Conservation (phyloP, 129 eudicot genomes). For the Deinandra increscens region DNA sequence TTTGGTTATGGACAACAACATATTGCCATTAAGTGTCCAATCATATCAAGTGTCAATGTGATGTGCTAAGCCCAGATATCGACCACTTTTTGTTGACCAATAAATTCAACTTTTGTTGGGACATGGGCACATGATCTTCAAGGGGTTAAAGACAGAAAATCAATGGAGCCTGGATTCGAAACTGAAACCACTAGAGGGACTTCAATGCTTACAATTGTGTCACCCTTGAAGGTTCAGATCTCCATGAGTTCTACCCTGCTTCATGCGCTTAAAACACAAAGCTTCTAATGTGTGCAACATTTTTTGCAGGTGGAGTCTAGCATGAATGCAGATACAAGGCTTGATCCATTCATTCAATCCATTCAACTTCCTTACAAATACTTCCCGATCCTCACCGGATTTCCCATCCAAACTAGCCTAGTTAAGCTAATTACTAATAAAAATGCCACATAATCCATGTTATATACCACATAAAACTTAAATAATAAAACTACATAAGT, state of each 20-base stretch:
- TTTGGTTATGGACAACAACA: constrained; percentile 4
- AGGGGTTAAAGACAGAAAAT: too few species aligned
- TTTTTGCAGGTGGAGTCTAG: background rate
- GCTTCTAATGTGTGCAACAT: background rate
- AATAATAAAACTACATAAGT: too few species aligned
- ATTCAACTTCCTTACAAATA: background rate
- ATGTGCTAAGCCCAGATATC: background rate
- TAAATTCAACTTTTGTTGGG: too few species aligned
- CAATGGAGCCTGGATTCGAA: too few species aligned
- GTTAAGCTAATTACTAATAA: background rate
- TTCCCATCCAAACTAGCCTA: constrained; percentile 10
- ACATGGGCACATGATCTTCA: too few species aligned
- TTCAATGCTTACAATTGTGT: too few species aligned
- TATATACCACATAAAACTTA: background rate
- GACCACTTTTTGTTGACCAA: background rate
- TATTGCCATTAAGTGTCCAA: background rate
- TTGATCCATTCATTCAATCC: background rate
- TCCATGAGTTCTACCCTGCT: background rate
- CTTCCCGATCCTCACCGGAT: background rate
- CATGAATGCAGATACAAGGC: background rate
- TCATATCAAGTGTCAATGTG: background rate
- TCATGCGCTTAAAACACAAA: background rate
- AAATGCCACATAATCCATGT: background rate
- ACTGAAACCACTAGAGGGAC: too few species aligned
- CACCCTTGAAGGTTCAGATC: too few species aligned